Evolutionary conservation across 2,329 filamentous ascomycete species (phyloP).

Genomic region (Alternaria postmessia): DNA sequence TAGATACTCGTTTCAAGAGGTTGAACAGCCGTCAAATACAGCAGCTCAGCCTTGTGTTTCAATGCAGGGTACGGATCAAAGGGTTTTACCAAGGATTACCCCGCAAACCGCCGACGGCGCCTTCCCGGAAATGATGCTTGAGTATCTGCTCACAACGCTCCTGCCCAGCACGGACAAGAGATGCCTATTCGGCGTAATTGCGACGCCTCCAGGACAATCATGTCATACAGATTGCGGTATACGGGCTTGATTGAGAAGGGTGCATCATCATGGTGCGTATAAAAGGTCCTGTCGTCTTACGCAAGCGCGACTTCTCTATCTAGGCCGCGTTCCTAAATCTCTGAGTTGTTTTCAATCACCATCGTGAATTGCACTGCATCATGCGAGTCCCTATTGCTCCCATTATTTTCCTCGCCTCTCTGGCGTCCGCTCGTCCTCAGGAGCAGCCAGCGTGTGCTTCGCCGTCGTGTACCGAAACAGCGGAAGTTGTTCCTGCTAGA

Average conservation of each 20-base stretch:
- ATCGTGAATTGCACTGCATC: background rate
- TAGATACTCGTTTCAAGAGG: background rate
- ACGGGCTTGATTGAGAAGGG: background rate
- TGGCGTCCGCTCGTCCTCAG: constrained; percentile 10
- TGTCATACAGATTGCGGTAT: background rate
- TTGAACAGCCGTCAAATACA: background rate
- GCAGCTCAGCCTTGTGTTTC: background rate
- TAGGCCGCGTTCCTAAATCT: background rate
- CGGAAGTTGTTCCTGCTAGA: background rate
- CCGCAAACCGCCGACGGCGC: constrained; percentile 17
- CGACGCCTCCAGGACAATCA: background rate
- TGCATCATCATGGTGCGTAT: background rate
- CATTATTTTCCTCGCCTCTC: constrained; percentile 2
- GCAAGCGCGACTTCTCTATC: background rate
- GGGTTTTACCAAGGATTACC: background rate
- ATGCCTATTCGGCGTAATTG: background rate
- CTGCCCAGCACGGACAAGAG: constrained; percentile 1
- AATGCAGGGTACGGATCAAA: background rate
- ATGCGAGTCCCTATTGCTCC: background rate
- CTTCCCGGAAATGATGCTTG: constrained; percentile 11
- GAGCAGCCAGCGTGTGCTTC: background rate
- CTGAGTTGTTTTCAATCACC: background rate
- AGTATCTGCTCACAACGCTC: background rate
- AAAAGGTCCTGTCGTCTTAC: background rate
- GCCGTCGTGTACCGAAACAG: background rate